Conservation (phyloP, 2,329 filamentous ascomycete genomes). For the Aspergillus eucalypticola region DNA sequence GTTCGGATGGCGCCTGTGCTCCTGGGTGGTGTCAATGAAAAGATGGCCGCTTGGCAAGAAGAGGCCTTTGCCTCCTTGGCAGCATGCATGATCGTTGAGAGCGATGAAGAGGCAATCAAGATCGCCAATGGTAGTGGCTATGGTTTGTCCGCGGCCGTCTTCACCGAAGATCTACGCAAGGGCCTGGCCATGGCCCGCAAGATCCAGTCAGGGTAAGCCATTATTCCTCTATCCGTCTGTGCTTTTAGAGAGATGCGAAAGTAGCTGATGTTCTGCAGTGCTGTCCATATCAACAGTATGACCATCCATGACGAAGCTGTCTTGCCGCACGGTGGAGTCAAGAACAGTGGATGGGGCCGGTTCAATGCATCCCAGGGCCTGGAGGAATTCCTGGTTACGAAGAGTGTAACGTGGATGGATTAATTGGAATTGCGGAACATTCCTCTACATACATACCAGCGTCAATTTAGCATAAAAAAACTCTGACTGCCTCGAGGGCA, state of each 20-base stretch:
- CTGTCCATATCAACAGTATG: constrained; percentile 66
- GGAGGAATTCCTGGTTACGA: constrained; percentile 62
- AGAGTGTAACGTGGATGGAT: constrained; percentile 62
- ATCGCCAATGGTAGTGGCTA: constrained; percentile 80
- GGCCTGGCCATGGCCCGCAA: constrained; percentile 59
- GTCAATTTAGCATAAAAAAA: too few species aligned
- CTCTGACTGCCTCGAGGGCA: too few species aligned
- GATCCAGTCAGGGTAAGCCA: constrained; percentile 61
- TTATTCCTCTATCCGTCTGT: constrained; percentile 23
- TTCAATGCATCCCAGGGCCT: constrained; percentile 57
- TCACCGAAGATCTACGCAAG: constrained; percentile 65
- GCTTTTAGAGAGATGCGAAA: too few species aligned
- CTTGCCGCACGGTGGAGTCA: constrained; percentile 64
- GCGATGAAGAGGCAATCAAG: constrained; percentile 64
- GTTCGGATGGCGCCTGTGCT: constrained; percentile 64
- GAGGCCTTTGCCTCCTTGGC: constrained; percentile 77
- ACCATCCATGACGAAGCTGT: constrained; percentile 63
- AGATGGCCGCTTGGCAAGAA: constrained; percentile 71
- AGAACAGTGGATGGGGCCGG: constrained; percentile 61
- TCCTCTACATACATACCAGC: too few species aligned
- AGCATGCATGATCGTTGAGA: constrained; percentile 63
- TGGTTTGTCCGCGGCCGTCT: constrained; percentile 69
- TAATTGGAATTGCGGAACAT: constrained; percentile 14
- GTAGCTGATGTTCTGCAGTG: constrained; percentile 24
- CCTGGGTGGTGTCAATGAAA: constrained; percentile 63